Evolutionary conservation across 441 rosid genomes (phyloP).

Genomic region (Biscutella laevigata): DNA sequence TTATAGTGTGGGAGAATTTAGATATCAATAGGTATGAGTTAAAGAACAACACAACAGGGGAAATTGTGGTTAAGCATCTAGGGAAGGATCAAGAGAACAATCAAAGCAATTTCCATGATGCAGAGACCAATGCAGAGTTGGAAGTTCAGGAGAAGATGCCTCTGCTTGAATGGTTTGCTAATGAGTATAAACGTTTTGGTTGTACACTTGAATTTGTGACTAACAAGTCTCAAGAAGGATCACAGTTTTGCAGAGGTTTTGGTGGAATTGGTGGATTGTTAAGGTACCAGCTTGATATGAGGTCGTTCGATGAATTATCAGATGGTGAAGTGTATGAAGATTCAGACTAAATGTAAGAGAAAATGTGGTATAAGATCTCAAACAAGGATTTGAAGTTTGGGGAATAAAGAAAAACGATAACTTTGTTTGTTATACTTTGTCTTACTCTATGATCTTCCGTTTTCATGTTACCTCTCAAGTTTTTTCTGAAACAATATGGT

Average conservation of each 20-base stretch:
- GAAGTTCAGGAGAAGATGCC: constrained; percentile 59
- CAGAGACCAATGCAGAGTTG: constrained; percentile 39
- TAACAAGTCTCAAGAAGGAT: constrained; percentile 80
- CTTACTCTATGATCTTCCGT: neutral
- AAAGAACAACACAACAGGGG: constrained; percentile 50
- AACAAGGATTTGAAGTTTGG: constrained; percentile 13
- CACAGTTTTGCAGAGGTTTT: constrained; percentile 82
- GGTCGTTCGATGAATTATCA: constrained; percentile 55
- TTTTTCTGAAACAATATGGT: neutral
- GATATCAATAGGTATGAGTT: constrained; percentile 50
- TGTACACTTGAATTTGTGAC: constrained; percentile 77
- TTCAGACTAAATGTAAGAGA: constrained; percentile 13
- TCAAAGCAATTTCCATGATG: constrained; percentile 52
- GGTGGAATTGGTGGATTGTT: constrained; percentile 89
- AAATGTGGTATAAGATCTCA: constrained; percentile 1
- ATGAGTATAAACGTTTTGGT: constrained; percentile 66
- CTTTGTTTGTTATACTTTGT: neutral
- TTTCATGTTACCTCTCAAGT: neutral
- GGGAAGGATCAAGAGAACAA: constrained; percentile 64
- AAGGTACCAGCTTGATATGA: constrained; percentile 74
- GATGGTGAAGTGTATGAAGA: constrained; percentile 46
- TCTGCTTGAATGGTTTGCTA: constrained; percentile 86
- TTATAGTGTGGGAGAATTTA: constrained; percentile 82
- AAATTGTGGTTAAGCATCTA: constrained; percentile 48
- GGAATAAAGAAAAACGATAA: neutral